Evolutionary conservation across 169 alveolate genomes (phyloP).

Genomic region (Theileria equi): DNA sequence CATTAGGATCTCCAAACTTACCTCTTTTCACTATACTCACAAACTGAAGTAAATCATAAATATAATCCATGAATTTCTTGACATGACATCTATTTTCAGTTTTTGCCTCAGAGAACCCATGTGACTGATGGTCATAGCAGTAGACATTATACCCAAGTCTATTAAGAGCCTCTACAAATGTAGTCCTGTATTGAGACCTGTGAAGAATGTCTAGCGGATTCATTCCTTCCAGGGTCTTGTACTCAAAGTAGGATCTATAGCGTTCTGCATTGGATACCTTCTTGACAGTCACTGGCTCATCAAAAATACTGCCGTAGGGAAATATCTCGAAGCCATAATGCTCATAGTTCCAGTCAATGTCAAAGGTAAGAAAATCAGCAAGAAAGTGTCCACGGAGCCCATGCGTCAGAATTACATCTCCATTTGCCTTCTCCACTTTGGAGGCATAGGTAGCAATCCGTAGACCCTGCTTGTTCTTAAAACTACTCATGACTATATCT

Average conservation of each 20-base stretch:
- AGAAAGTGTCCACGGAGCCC: slow-evolving; percentile 62
- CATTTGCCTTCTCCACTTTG: slow-evolving; percentile 57
- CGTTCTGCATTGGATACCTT: no score
- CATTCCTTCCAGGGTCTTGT: slow-evolving; percentile 28
- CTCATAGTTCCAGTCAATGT: slow-evolving; percentile 50
- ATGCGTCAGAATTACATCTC: slow-evolving; percentile 56
- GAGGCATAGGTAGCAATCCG: slow-evolving; percentile 60
- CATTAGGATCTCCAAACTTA: slow-evolving; percentile 35
- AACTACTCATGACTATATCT: slow-evolving; percentile 43
- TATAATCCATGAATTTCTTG: slow-evolving; percentile 49
- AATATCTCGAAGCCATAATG: slow-evolving; percentile 22
- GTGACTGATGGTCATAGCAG: slow-evolving; percentile 68
- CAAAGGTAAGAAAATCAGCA: slow-evolving; percentile 59
- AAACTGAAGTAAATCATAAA: slow-evolving; percentile 65
- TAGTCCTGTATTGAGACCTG: slow-evolving; percentile 49
- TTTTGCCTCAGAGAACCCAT: slow-evolving; percentile 66
- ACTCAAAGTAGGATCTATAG: slow-evolving; percentile 14
- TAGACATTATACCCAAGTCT: slow-evolving; percentile 60
- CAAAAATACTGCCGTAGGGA: slow-evolving; percentile 19
- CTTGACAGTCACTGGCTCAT: no score
- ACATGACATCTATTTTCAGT: slow-evolving; percentile 25
- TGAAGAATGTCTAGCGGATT: slow-evolving; percentile 28
- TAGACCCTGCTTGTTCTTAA: slow-evolving; percentile 61
- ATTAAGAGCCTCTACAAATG: slow-evolving; percentile 64
- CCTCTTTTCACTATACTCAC: slow-evolving; percentile 60